phyloP scores from a whole-genome alignment of 139 green algal species.

The Picochlorum sp. region DNA sequence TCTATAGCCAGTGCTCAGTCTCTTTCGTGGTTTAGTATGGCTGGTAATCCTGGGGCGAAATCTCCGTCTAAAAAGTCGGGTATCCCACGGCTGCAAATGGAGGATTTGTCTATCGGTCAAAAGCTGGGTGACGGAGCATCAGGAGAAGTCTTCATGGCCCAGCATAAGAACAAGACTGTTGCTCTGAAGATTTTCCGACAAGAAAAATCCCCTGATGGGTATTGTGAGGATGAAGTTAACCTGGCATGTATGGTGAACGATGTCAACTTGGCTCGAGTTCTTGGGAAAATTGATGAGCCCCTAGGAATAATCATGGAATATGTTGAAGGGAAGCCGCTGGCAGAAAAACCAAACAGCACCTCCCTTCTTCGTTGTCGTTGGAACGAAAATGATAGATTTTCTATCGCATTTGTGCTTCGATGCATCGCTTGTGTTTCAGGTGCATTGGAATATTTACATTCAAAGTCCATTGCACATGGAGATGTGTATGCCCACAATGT shows the following conservation, averaged over 20 bases:
- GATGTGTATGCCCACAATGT: conserved; percentile 82
- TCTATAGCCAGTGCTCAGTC: conserved; percentile 16
- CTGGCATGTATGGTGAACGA: conserved; percentile 40
- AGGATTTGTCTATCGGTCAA: conserved; percentile 28
- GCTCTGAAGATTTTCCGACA: conserved; percentile 65
- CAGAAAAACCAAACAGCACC: conserved; percentile 47
- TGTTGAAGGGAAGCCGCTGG: conserved; percentile 39
- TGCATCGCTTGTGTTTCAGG: conserved; percentile 17
- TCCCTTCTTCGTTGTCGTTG: conserved; percentile 57
- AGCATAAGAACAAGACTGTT: conserved; percentile 29
- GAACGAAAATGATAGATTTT: conserved; percentile 14
- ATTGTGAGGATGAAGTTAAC: conserved; percentile 56
- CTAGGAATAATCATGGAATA: conserved; percentile 44
- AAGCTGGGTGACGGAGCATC: conserved; percentile 69
- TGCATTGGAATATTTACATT: conserved; percentile 27
- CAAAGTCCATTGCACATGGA: conserved; percentile 42
- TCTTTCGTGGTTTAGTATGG: conserved; percentile 69
- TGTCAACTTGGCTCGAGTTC: conserved; percentile 50
- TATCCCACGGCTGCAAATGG: neutral
- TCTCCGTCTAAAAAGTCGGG: conserved; percentile 2
- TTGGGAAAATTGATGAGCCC: conserved; percentile 28
- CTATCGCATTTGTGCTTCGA: conserved; percentile 18
- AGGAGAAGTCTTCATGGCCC: conserved; percentile 51
- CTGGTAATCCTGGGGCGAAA: conserved; percentile 50
- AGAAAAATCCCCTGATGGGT: conserved; percentile 51